Conservation (phyloP, 805 yeast genomes). For the Yarrowia sp. region DNA sequence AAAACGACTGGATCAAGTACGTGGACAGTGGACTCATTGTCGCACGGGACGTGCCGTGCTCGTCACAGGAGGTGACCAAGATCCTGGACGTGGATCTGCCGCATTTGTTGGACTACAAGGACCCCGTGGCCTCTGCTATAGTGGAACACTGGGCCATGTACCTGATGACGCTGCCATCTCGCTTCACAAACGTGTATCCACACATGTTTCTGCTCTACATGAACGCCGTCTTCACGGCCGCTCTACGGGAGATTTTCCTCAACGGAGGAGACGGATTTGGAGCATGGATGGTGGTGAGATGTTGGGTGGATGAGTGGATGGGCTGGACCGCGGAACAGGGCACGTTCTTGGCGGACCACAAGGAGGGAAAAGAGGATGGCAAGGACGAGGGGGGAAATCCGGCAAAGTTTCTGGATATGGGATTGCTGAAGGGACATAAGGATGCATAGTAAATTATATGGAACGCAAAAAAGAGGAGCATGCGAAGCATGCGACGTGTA, state of each 20-base stretch:
- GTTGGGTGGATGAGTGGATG: constrained; percentile 75
- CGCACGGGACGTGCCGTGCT: constrained; percentile 53
- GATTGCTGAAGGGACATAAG: constrained; percentile 18
- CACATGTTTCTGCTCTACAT: constrained; percentile 54
- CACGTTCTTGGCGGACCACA: constrained; percentile 34
- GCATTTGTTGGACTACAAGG: constrained; percentile 32
- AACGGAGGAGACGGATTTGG: constrained; percentile 60
- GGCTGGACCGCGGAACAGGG: constrained; percentile 59
- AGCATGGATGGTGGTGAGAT: constrained; percentile 72
- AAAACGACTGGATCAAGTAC: constrained; percentile 53
- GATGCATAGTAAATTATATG: constrained; percentile 25
- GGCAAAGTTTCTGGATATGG: constrained; percentile 24
- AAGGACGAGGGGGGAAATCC: not conserved
- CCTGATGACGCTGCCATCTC: constrained; percentile 45
- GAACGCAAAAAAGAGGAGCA: too few species aligned
- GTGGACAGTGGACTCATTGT: constrained; percentile 50
- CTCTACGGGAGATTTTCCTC: constrained; percentile 60
- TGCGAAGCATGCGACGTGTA: too few species aligned
- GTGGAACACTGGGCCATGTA: constrained; percentile 42
- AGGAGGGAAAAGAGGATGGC: constrained; percentile 14
- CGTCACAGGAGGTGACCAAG: constrained; percentile 31
- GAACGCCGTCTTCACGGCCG: constrained; percentile 55
- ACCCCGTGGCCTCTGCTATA: constrained; percentile 26
- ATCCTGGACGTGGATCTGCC: constrained; percentile 37
- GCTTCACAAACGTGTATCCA: constrained; percentile 53